Evolutionary conservation across 768 basidiomycete genomes (phyloP), one percentile per base, ranked within the genome.

Genomic region (Rhizopogon rudus): DNA sequence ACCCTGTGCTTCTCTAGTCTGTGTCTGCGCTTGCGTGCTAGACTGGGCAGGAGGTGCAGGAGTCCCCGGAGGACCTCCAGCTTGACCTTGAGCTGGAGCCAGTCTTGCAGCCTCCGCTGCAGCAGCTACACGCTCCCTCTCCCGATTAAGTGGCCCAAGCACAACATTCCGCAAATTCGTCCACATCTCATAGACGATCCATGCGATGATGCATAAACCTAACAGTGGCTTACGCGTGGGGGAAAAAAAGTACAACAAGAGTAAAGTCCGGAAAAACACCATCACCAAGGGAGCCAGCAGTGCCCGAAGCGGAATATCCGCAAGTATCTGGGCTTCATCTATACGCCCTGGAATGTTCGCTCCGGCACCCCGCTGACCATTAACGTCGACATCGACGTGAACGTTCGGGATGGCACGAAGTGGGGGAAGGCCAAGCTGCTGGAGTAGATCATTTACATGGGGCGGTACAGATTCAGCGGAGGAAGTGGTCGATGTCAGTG

Each of bases 141-240:
- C 73, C 56, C 74, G 76, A 35, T 68, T 65, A 46, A 63, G 29
- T 75, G 63, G 48, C 62, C 80, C 61, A 69, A 71, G 59, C 20
- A 78, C 58, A 41, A 73, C 70, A 33, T 68, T 77, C 40, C 84
- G 78, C 55, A 90, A 77, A 25, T 84, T 84, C 51, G 78, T 80
- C 86, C 86, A 88, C 35, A 86, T 82, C 67, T 91, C 88, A 65
- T 87, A 91, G 25, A 86, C 53, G 67, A 88, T 81, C 86, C 86
- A 90, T 2, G 75, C 80, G 22, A 84, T 69, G 31, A 91, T 77
- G 54, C 89, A 70, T 40, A 87, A 60, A 37, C 82, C 86, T 56
- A 90, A 79, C 17, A 90, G 65, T 5, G 88, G 88, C 53, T 87
- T 87, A 60, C 85, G 77, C 6, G 85, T 78, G 0, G 88, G 88